phyloP scores from a whole-genome alignment of 257 asterid species.

The Salvia hispanica region DNA sequence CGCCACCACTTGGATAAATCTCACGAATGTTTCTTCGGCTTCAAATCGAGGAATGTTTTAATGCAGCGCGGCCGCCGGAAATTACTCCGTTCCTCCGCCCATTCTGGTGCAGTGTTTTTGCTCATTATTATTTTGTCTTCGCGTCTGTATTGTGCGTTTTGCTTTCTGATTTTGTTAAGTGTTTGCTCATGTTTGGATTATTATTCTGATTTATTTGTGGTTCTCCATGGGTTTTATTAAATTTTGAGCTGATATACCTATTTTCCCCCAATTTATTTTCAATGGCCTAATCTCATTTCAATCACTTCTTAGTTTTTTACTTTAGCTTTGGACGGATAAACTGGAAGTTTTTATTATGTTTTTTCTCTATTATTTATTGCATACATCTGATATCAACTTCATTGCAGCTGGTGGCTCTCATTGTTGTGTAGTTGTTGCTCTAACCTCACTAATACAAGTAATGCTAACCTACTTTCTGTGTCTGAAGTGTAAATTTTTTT shows the following conservation, averaged over 20 bases:
- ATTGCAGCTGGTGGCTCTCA: slow-evolving; percentile 24
- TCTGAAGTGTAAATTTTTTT: background rate
- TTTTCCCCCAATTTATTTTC: slow-evolving; percentile 19
- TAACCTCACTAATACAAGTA: background rate
- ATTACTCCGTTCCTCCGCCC: slow-evolving; percentile 35
- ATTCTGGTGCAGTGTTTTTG: slow-evolving; percentile 37
- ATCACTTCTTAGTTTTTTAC: background rate
- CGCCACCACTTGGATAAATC: slow-evolving; percentile 47
- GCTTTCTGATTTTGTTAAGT: background rate
- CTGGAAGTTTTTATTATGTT: slow-evolving; percentile 22
- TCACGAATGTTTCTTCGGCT: slow-evolving; percentile 40
- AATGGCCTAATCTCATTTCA: background rate
- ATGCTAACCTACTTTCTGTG: slow-evolving; percentile 3
- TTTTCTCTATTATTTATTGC: slow-evolving; percentile 29
- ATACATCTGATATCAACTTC: slow-evolving; percentile 25
- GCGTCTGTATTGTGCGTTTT: background rate
- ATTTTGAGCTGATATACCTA: background rate
- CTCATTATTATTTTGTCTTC: slow-evolving; percentile 9
- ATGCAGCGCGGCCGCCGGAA: slow-evolving; percentile 46
- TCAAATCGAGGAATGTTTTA: slow-evolving; percentile 43
- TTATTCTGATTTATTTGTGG: background rate
- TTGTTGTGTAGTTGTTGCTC: slow-evolving; percentile 28
- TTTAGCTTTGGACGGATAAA: slow-evolving; percentile 16
- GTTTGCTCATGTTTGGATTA: slow-evolving; percentile 21
- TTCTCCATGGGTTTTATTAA: background rate